Evolutionary conservation across 2,329 filamentous ascomycete species (phyloP).

Genomic region (Pleochaeta shiraiana): DNA sequence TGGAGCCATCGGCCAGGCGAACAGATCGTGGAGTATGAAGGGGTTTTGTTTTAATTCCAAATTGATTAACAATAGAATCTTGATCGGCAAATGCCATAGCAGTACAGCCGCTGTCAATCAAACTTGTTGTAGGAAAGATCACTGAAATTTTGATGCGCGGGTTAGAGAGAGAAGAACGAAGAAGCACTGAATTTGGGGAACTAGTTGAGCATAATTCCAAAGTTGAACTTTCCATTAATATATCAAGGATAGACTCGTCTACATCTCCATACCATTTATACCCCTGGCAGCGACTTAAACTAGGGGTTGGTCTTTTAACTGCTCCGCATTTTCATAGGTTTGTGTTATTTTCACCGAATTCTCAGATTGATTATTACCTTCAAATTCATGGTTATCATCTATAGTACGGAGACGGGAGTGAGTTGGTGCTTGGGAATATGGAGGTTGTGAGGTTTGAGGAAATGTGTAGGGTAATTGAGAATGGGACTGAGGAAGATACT

Average conservation of each 20-base stretch:
- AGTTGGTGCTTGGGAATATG: neutral
- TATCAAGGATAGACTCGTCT: neutral
- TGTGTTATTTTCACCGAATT: neutral
- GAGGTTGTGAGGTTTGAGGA: neutral
- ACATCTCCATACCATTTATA: neutral
- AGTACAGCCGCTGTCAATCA: slow-evolving; percentile 1
- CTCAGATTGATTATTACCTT: neutral
- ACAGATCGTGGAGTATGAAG: neutral
- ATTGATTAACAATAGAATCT: neutral
- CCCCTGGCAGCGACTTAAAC: neutral
- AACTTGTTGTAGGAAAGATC: neutral
- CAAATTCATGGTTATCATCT: neutral
- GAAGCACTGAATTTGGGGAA: neutral
- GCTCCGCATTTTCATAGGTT: neutral
- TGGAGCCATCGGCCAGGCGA: neutral
- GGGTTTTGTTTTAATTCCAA: neutral
- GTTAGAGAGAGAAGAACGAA: neutral
- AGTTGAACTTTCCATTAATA: neutral
- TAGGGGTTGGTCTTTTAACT: neutral
- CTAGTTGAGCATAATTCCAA: neutral
- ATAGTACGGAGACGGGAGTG: neutral
- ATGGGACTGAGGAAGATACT: neutral
- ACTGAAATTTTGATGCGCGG: neutral
- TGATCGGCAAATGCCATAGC: neutral
- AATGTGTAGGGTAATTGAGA: neutral